Base-by-base conservation (phyloP, 2,329 filamentous ascomycete genomes). In the Talaromyces piceae region DNA sequence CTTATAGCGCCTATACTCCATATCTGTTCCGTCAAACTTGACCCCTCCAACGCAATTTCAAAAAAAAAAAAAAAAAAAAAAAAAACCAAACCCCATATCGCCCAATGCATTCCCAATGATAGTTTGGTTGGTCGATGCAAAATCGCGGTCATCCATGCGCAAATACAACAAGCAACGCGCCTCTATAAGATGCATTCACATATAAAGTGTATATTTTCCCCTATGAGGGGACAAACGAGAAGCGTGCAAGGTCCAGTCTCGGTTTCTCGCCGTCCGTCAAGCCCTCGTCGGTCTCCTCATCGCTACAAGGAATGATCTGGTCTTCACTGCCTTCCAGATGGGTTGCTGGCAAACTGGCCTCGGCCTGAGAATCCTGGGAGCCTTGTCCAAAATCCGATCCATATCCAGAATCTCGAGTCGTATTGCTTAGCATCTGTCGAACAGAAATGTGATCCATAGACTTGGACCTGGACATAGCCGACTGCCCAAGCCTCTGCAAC, bases 231-330 rank as follows among this genome's bases (percentile, higher is more conserved):
- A 60, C 57, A 58, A 69, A 72, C 22, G 65, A 65, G 57, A 70
- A 72, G 33, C 59, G 62, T 52, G 66, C 63, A 25, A 72, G 57
- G 54, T 71, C 61, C 47, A 72, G 59, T 30, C 57, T 47, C 3
- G 56, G 54, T 26, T 30, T 41, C 9, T 47, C 51, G 41, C 25
- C 49, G 12, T 52, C 53, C 22, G 41, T 50, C 5, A 41, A 25
- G 11, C 46, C 51, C 16, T 62, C 62, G 8, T 63, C 63, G 12
- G 67, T 63, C n/a, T 68, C 66, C 3, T 73, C 73, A 39, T 79
- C 76, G 46, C 74, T 78, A 51, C 75, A 69, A 18, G 73, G 75
- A 33, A 78, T 61, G 18, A 80, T 72, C 31, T 73, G 58, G 56
- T 80, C 77, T 57, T 80, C 77, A 53, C 77, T 79, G 2, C 77